A percentile compares a stretch with the other conserved stretches of the same genome.
These are phyloP conservation scores for Lithohypha guttulata DNA, from an alignment of 2,329 filamentous ascomycete genomes.

Conservation along the genomic window DNA sequence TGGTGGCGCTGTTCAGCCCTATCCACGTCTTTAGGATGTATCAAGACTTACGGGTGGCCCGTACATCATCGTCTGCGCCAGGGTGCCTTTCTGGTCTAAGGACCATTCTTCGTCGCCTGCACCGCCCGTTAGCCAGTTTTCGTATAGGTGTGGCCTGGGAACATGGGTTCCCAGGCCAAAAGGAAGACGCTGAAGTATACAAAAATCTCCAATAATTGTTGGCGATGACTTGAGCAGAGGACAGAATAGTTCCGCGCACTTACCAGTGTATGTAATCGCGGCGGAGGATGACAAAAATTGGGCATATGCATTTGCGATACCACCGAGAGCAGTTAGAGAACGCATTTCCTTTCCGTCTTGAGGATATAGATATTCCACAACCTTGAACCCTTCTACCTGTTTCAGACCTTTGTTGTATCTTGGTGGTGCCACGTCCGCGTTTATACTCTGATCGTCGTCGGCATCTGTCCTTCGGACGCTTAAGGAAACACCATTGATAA, in stretches of 20 bases:
- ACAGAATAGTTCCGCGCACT: neutral
- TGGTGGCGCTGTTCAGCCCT: no score
- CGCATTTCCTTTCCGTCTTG: conserved; percentile 4
- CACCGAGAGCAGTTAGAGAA: conserved; percentile 6
- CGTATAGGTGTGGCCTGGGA: no score
- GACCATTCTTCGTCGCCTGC: neutral
- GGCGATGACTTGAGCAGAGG: neutral
- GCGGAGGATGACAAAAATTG: conserved; percentile 6
- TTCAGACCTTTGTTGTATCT: conserved; percentile 3
- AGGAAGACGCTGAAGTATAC: no score
- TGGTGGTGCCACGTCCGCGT: conserved; percentile 2
- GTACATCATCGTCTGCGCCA: conserved; percentile 10
- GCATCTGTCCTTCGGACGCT: neutral
- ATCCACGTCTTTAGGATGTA: no score
- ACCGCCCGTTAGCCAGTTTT: no score
- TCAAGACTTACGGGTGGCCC: no score
- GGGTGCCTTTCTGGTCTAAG: conserved; percentile 5
- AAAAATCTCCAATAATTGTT: no score
- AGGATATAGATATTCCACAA: conserved; percentile 8
- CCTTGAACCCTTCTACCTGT: conserved; percentile 9
- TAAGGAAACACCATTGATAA: conserved; percentile 10
- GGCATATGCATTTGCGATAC: conserved; percentile 6
- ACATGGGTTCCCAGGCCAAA: no score
- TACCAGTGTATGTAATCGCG: conserved; percentile 6
- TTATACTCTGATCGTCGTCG: neutral